Percentiles rank a stretch among this genome's conserved stretches.
Evolutionary conservation across 1,139 yeast species (phyloP).

Genomic region (Candida buenavistaensis): DNA sequence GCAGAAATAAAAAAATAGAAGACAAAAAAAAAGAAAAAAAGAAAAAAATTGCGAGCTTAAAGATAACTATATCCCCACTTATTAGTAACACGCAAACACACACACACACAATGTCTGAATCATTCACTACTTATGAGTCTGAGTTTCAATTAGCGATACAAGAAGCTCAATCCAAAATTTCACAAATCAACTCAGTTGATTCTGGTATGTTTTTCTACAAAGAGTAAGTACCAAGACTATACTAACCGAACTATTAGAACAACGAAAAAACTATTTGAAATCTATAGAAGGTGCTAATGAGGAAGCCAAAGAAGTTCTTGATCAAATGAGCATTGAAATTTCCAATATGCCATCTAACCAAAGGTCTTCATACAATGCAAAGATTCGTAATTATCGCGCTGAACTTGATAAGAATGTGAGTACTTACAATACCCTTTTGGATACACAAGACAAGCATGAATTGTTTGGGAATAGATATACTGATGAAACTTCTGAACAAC

Average conservation of each 20-base stretch:
- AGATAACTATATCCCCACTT: too few species aligned
- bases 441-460: conserved; percentile 64
- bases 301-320: conserved; percentile 76
- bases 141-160: conserved; percentile 72
- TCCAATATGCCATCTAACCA: conserved; percentile 75
- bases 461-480: conserved; percentile 61
- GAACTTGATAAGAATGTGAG: conserved; percentile 61
- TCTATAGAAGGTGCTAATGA: conserved; percentile 70
- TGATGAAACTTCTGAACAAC: conserved; percentile 59
- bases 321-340: conserved; percentile 79
- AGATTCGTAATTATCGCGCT: conserved; percentile 63
- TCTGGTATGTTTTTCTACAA: conserved; percentile 43
- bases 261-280: conserved; percentile 51
- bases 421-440: conserved; percentile 51
- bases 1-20: too few species aligned
- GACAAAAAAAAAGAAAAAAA: too few species aligned
- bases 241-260: conserved; percentile 26
- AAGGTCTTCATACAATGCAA: conserved; percentile 67
- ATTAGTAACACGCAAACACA: too few species aligned
- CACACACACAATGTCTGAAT: conserved; percentile 58
- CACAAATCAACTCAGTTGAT: conserved; percentile 52
- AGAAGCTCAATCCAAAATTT: conserved; percentile 67
- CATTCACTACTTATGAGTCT: conserved; percentile 68
- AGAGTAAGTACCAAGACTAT: background rate
- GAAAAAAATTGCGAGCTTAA: too few species aligned